These are phyloP conservation scores for Eimeria zaria DNA, from an alignment of 169 alveolate genomes.

Conservation along the genomic window DNA sequence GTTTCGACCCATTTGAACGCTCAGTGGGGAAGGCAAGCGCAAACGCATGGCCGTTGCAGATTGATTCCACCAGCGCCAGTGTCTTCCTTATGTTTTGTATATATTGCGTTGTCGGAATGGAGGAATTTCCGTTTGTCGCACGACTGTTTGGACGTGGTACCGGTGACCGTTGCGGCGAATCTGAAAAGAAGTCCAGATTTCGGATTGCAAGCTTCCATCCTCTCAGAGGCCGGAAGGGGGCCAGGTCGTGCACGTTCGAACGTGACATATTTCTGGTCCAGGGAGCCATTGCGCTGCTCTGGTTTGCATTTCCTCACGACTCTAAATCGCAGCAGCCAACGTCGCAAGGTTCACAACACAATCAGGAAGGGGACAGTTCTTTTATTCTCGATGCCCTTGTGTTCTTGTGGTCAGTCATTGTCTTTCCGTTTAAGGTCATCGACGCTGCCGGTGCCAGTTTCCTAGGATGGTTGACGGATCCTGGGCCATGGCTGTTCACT, in stretches of 20 bases:
- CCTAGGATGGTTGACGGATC: background rate
- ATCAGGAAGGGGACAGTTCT: background rate
- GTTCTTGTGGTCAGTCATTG: slow-evolving; percentile 15
- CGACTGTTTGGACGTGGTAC: background rate
- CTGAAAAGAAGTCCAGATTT: slow-evolving; percentile 13
- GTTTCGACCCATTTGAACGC: slow-evolving; percentile 23
- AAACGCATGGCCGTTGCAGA: slow-evolving; percentile 13
- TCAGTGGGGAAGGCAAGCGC: slow-evolving; percentile 5
- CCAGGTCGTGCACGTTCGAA: slow-evolving; percentile 38
- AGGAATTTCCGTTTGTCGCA: slow-evolving; percentile 24
- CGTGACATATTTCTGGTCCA: background rate
- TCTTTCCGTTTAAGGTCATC: slow-evolving; percentile 1
- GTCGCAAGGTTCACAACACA: background rate
- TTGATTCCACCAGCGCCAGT: slow-evolving; percentile 41
- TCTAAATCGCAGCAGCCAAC: slow-evolving; percentile 29
- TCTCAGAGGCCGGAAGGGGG: slow-evolving; percentile 4
- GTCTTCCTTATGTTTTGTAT: slow-evolving; percentile 48
- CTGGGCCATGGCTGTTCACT: slow-evolving; percentile 6
- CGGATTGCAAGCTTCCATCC: slow-evolving; percentile 49
- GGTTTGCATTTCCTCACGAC: slow-evolving; percentile 43
- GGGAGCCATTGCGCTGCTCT: slow-evolving; percentile 25
- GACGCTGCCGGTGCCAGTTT: slow-evolving; percentile 28
- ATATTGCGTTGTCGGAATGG: slow-evolving; percentile 29
- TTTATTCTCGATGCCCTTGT: background rate
- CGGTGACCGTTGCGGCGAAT: background rate